Conservation (phyloP, 179 eudicot genomes). For the Spinacia oleracea region DNA sequence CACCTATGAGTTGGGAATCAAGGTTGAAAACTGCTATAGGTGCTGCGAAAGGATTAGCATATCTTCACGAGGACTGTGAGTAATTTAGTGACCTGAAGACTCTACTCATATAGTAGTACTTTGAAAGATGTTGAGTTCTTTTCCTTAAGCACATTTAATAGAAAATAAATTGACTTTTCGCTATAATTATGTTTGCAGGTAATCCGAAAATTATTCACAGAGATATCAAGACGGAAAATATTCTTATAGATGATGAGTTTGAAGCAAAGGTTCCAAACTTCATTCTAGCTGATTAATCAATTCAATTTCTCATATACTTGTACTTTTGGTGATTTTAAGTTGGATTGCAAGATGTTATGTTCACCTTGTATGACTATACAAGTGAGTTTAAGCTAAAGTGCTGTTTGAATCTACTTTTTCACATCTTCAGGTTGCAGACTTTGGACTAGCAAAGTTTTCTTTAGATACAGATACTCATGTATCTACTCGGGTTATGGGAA, state of each 20-base stretch:
- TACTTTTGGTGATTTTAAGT: neutral
- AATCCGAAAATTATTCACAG: slow-evolving; percentile 67
- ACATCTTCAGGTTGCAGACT: slow-evolving; percentile 64
- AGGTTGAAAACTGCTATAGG: slow-evolving; percentile 58
- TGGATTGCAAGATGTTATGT: neutral
- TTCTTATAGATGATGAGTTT: slow-evolving; percentile 59
- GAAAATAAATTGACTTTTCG: neutral
- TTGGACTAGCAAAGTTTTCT: slow-evolving; percentile 63
- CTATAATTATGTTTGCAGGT: slow-evolving; percentile 34
- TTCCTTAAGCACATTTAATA: neutral
- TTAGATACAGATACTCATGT: slow-evolving; percentile 55
- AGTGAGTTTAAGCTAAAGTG: neutral
- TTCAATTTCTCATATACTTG: neutral
- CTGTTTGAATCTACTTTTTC: neutral
- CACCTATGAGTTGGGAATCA: slow-evolving; percentile 48
- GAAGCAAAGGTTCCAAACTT: slow-evolving; percentile 53
- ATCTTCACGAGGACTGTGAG: slow-evolving; percentile 66
- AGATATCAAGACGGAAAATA: slow-evolving; percentile 70
- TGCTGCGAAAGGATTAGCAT: slow-evolving; percentile 63
- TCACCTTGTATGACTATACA: neutral
- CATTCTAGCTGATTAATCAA: neutral
- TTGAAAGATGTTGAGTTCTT: neutral
- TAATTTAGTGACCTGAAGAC: neutral
- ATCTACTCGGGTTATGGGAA: slow-evolving; percentile 71
- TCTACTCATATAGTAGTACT: neutral